phyloP scores from a whole-genome alignment of 352 stramenopile species.

The Pythium biforme region DNA sequence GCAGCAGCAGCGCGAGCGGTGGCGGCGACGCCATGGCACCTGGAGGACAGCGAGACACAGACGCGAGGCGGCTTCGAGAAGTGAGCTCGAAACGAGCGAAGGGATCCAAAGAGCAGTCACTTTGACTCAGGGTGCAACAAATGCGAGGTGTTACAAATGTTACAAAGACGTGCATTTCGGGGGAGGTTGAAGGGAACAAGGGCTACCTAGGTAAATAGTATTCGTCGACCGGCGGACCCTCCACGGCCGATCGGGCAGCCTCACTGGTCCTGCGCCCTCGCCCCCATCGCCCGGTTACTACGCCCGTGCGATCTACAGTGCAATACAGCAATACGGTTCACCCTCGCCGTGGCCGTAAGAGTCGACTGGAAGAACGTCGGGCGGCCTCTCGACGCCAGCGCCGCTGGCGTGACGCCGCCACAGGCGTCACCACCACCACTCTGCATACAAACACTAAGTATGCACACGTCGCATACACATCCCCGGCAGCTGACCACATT shows the following conservation, averaged over 20 bases:
- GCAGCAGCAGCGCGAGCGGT: constrained; percentile 6
- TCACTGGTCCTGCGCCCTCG: no score
- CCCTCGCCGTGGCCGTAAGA: no score
- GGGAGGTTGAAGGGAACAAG: neutral
- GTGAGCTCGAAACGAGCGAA: neutral
- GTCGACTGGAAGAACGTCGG: no score
- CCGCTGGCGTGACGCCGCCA: neutral
- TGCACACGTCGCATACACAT: constrained; percentile 4
- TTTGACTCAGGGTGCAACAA: constrained; percentile 7
- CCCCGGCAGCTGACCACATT: constrained; percentile 1
- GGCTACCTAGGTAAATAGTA: no score
- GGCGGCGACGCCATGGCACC: neutral
- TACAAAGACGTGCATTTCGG: no score
- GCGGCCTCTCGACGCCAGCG: constrained; percentile 4
- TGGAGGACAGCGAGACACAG: neutral
- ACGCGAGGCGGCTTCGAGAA: no score
- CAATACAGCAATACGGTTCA: no score
- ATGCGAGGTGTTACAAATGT: neutral
- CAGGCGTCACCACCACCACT: no score
- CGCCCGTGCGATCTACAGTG: no score
- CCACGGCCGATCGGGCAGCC: no score
- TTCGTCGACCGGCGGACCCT: no score
- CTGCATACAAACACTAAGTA: constrained; percentile 1
- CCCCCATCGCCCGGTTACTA: no score
- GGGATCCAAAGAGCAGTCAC: constrained; percentile 6